Percentiles rank a stretch among this genome's conserved stretches.
phyloP scores from a whole-genome alignment of 768 basidiomycete genomes.

The Neoboletus brunneissimus region DNA sequence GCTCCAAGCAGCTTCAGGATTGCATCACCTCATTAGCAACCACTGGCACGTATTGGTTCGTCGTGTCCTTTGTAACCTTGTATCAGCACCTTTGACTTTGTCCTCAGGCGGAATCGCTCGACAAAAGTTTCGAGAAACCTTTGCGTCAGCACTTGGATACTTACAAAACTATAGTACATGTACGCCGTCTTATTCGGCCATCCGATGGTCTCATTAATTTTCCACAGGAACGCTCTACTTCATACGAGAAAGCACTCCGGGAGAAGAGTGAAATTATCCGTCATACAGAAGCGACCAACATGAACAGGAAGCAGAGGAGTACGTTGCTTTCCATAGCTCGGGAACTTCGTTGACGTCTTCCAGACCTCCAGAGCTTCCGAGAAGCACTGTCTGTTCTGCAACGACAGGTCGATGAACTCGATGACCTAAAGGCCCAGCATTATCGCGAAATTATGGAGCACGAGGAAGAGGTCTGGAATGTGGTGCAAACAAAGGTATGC shows the following conservation, averaged over 20 bases:
- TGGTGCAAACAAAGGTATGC: constrained; percentile 76
- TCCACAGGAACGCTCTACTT: constrained; percentile 72
- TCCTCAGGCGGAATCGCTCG: constrained; percentile 74
- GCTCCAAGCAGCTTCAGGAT: constrained; percentile 80
- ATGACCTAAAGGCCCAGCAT: constrained; percentile 79
- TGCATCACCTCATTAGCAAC: constrained; percentile 90
- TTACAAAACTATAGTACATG: constrained; percentile 71
- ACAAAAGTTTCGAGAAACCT: constrained; percentile 87
- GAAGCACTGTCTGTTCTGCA: constrained; percentile 80
- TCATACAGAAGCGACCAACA: constrained; percentile 78
- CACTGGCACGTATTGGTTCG: constrained; percentile 88
- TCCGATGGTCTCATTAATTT: constrained; percentile 3
- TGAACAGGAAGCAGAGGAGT: constrained; percentile 88
- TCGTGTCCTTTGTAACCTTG: constrained; percentile 16
- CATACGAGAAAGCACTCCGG: constrained; percentile 77
- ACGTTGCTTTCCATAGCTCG: constrained; percentile 29
- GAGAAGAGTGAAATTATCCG: constrained; percentile 85
- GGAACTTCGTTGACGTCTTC: constrained; percentile 8
- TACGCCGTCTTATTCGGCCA: constrained; percentile 32
- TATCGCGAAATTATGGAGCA: constrained; percentile 89
- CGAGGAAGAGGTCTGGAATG: constrained; percentile 95
- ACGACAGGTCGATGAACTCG: constrained; percentile 87
- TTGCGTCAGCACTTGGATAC: constrained; percentile 79
- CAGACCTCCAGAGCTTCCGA: constrained; percentile 86
- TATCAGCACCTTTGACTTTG: constrained; percentile 3